Base-by-base conservation (phyloP, 768 basidiomycete genomes). In the Pisolithus sp. region DNA sequence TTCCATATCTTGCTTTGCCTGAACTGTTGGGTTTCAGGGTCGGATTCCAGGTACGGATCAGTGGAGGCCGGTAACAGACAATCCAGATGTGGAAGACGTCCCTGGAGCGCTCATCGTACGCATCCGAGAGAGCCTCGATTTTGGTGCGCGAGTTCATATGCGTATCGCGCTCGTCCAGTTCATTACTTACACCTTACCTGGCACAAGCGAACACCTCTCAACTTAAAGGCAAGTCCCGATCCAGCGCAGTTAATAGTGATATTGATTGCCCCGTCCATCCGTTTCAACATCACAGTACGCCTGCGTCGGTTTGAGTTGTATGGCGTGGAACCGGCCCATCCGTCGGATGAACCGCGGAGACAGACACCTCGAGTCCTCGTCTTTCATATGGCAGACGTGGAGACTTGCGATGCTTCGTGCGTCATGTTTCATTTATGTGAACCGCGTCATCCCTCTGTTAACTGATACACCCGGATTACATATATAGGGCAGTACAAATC, bases 301-400 rank as follows among this genome's bases (percentile, higher is more conserved):
- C 71, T 93, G 23, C 76, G 89, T 28, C 73, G 93, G 57, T 76
- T 99, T 47, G 95, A 99, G 60, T 66, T 95, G 42, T 99, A 97
- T 60, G 95, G 95, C 2, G 68, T 80, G 8, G 74, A 80, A 43
- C 82, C 75, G 57, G 82, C 76, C 20, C 96, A 98, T 71, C 96
- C 96, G 0, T 92, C 90, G 2, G 95, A 97, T 55, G 83, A 79
- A 51, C 94, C 89, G 0, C 75, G 82, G 13, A 75, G 93, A 55
- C 79, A 83, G 49, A 77, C 85, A 52, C 85, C 93, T 5, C 79
- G 76, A 12, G 82, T 83, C 2, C 68, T 97, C 21, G 90, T 96
- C 20, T 93, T 99, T 68, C 94, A 98, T 59, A 78, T 97, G 76
- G 85, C 86, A 12, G 95, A 98, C 69, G 87, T 96, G 4, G 90